Conservation (phyloP, 1,284 basidiomycete species). For the Ustilago shanxiensis region DNA sequence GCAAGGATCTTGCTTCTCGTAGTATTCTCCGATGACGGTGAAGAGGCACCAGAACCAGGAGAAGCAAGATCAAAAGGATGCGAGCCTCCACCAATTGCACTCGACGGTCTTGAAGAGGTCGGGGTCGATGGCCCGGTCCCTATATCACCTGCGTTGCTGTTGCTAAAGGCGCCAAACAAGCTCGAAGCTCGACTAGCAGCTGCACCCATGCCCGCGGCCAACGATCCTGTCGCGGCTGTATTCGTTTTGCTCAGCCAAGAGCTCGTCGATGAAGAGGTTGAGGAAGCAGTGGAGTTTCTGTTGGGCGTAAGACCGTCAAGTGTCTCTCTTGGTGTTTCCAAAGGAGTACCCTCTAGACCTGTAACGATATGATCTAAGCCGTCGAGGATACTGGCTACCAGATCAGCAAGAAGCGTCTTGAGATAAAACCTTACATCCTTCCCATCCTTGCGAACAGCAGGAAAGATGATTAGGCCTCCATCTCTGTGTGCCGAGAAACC, state of each 20-base stretch:
- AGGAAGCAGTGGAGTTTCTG: slow-evolving; percentile 9
- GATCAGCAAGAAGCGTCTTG: slow-evolving; percentile 62
- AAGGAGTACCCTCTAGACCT: slow-evolving; percentile 58
- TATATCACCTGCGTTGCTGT: slow-evolving; percentile 12
- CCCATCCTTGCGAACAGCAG: slow-evolving; percentile 63
- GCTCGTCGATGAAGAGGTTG: slow-evolving; percentile 14
- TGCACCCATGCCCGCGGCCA: slow-evolving; percentile 23
- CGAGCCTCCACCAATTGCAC: slow-evolving; percentile 48
- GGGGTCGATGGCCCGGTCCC: slow-evolving; percentile 19
- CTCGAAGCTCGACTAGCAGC: slow-evolving; percentile 53
- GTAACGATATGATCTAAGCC: slow-evolving; percentile 56
- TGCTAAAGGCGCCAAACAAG: slow-evolving; percentile 51
- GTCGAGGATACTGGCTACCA: slow-evolving; percentile 62
- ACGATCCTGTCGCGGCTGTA: slow-evolving; percentile 1
- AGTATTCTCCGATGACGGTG: slow-evolving; percentile 38
- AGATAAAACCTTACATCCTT: slow-evolving; percentile 68
- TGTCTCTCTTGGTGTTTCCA: slow-evolving; percentile 69
- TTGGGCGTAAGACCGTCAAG: slow-evolving; percentile 50
- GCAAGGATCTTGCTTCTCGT: slow-evolving; percentile 44
- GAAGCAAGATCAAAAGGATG: slow-evolving; percentile 39
- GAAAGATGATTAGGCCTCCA: slow-evolving; percentile 64
- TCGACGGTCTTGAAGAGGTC: slow-evolving; percentile 29
- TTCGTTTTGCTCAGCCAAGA: slow-evolving; percentile 41
- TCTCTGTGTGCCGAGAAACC: slow-evolving; percentile 58
- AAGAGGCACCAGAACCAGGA: slow-evolving; percentile 16